These are phyloP conservation scores for Exophiala viscosa DNA, from an alignment of 2,329 filamentous ascomycete species.

Conservation along the genomic window DNA sequence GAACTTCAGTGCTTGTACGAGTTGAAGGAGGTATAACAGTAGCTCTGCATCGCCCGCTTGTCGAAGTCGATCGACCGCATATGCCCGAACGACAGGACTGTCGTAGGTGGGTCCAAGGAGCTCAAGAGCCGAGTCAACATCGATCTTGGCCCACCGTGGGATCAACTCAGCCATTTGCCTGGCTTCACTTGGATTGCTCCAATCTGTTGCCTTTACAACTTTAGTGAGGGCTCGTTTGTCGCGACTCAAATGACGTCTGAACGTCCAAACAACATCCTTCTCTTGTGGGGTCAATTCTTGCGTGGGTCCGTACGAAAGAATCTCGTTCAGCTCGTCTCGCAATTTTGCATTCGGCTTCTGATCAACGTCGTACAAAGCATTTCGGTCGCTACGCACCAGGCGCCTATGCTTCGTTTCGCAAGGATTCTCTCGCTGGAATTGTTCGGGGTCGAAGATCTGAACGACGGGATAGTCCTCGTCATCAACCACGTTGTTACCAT, in stretches of 20 bases:
- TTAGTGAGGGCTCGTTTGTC: slow-evolving; percentile 94
- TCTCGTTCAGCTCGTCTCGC: slow-evolving; percentile 84
- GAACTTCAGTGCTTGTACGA: slow-evolving; percentile 94
- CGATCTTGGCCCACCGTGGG: slow-evolving; percentile 91
- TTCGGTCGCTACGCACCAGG: slow-evolving; percentile 85
- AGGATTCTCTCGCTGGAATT: slow-evolving; percentile 83
- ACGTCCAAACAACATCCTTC: slow-evolving; percentile 96
- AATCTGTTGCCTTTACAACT: slow-evolving; percentile 96
- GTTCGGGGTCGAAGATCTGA: slow-evolving; percentile 88
- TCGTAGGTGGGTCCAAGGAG: slow-evolving; percentile 89
- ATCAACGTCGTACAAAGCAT: slow-evolving; percentile 91
- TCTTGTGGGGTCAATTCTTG: slow-evolving; percentile 84
- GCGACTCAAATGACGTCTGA: slow-evolving; percentile 86
- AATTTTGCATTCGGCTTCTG: slow-evolving; percentile 95
- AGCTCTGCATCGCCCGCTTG: slow-evolving; percentile 93
- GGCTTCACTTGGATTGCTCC: slow-evolving; percentile 79
- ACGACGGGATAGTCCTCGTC: slow-evolving; percentile 60
- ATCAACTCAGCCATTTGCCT: slow-evolving; percentile 87
- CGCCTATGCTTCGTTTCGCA: slow-evolving; percentile 92
- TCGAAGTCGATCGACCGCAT: slow-evolving; percentile 84
- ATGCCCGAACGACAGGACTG: slow-evolving; percentile 80
- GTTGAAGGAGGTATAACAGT: slow-evolving; percentile 82
- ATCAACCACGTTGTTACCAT: slow-evolving; percentile 50
- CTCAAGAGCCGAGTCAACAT: slow-evolving; percentile 90
- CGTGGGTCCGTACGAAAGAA: slow-evolving; percentile 89